These are phyloP conservation scores for Melastoma malabathricum DNA, from an alignment of 345 rosid species.

Conservation along the genomic window DNA sequence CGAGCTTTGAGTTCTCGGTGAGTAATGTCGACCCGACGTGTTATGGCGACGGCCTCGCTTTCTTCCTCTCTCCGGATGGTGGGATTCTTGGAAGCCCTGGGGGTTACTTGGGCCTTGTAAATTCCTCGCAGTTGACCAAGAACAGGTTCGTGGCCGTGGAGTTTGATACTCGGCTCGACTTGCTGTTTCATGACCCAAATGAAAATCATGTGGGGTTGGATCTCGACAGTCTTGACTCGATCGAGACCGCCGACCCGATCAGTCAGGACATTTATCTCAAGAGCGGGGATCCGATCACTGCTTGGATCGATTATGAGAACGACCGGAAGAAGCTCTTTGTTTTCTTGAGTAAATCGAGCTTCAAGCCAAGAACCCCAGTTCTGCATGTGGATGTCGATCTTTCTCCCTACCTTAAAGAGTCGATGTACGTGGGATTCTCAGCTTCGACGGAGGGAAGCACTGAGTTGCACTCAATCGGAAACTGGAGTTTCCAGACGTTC, in stretches of 20 bases:
- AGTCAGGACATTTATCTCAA: slow-evolving; percentile 47
- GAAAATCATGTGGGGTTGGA: slow-evolving; percentile 72
- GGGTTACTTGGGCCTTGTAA: slow-evolving; percentile 67
- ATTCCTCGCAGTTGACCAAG: slow-evolving; percentile 57
- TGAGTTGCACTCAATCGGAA: slow-evolving; percentile 60
- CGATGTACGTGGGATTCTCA: slow-evolving; percentile 68
- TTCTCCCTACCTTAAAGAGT: slow-evolving; percentile 39
- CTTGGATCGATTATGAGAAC: slow-evolving; percentile 89
- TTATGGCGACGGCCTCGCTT: slow-evolving; percentile 73
- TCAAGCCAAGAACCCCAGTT: slow-evolving; percentile 51
- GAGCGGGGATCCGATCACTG: slow-evolving; percentile 54
- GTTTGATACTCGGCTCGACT: slow-evolving; percentile 62
- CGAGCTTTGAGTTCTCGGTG: slow-evolving; percentile 66
- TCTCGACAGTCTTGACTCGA: slow-evolving; percentile 52
- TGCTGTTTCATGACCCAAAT: slow-evolving; percentile 51
- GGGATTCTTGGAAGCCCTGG: slow-evolving; percentile 70
- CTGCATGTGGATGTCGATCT: slow-evolving; percentile 48
- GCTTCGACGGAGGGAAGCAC: slow-evolving; percentile 96
- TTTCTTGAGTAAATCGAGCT: slow-evolving; percentile 45
- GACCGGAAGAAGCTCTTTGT: slow-evolving; percentile 42
- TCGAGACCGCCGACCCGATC: slow-evolving; percentile 46
- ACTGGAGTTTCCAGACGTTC: slow-evolving; percentile 63
- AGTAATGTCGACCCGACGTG: slow-evolving; percentile 43
- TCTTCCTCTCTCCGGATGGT: slow-evolving; percentile 70
- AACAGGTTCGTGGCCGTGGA: slow-evolving; percentile 75